phyloP scores from a whole-genome alignment of 2,329 filamentous ascomycete species.

The Fusarium sp. region DNA sequence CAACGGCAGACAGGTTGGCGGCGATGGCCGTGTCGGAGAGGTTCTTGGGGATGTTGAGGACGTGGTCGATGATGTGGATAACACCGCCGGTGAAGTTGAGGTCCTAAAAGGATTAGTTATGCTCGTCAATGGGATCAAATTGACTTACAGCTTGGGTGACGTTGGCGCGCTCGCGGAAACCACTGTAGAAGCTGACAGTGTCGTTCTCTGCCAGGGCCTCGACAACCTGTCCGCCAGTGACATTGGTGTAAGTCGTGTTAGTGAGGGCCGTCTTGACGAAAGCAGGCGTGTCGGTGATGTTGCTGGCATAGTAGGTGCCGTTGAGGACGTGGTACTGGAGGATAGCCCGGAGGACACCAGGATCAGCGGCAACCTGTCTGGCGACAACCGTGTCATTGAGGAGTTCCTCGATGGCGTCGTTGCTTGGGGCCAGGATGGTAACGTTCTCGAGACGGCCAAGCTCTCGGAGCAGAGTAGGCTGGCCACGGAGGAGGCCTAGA shows the following conservation, averaged over 20 bases:
- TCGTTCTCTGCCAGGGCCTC: conserved; percentile 54
- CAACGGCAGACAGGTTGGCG: conserved; percentile 37
- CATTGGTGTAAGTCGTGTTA: conserved; percentile 56
- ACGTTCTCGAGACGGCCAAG: conserved; percentile 35
- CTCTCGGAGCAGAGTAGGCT: conserved; percentile 39
- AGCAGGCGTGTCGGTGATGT: conserved; percentile 44
- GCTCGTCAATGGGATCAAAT: too few relatives aligned
- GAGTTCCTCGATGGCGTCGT: conserved; percentile 63
- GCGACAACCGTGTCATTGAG: conserved; percentile 57
- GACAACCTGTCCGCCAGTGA: conserved; percentile 57
- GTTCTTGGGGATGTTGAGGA: conserved; percentile 53
- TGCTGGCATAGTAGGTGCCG: conserved; percentile 53
- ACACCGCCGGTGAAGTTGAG: conserved; percentile 58
- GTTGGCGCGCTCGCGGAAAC: conserved; percentile 53
- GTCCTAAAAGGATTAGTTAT: conserved; percentile 45
- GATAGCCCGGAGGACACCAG: conserved; percentile 55
- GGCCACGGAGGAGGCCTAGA: conserved; percentile 39
- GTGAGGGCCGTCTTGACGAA: conserved; percentile 57
- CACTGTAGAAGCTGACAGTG: conserved; percentile 59
- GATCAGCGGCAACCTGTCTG: conserved; percentile 53
- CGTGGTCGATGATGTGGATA: conserved; percentile 61
- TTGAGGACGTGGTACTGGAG: conserved; percentile 69
- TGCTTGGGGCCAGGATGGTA: conserved; percentile 64
- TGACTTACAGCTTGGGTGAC: conserved; percentile 48
- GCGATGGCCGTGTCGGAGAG: conserved; percentile 47